Base-by-base conservation (phyloP, 306 rosid species). In the Boehmeria nivea region DNA sequence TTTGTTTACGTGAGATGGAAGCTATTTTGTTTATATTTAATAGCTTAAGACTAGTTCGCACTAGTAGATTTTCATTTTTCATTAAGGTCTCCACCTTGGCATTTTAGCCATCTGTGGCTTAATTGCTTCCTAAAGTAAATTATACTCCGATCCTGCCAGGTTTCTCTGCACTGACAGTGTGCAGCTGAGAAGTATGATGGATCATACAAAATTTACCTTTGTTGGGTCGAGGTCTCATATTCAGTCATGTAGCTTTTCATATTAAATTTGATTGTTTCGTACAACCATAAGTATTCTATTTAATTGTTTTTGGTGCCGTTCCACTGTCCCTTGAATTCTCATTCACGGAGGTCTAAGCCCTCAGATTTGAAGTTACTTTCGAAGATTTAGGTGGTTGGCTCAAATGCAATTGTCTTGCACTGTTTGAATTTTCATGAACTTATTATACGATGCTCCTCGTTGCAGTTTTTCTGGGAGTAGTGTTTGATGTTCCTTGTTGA, bases 171-270 rank as follows among this genome's bases (percentile, higher is more conserved):
- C 83, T 87, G 99, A 66, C 96, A 93, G 96, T 88, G 99, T 87
- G 80, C 99, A 83, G 99, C 31, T 14, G 99, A 87, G 99, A 93
- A 93, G 96, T 93, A 93, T 87, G 96, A 93, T 87, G 95, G 94
- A 44, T 87, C 90, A 14, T 57, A 87, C 89, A 93, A 11, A 47
- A 46, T 25, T 54, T 59, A n/a, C n/a, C n/a, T n/a, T n/a, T n/a
- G n/a, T n/a, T n/a, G n/a, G n/a, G n/a, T 55, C 70, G 52, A 21
- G 49, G 43, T 65, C 13, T 48, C 47, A 31, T 6, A 6, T 20
- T 58, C 45, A 28, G 21, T 48, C 53, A 22, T 44, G 39, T 54
- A 25, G 18, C 36, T 68, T 17, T 44, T 27, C 36, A 31, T 10
- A 10, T 31, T 4, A 4, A 4, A 42, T 59, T 59, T 26, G 36